A percentile compares a stretch with the other conserved stretches of the same genome.
phyloP scores from a whole-genome alignment of 2,329 filamentous ascomycete genomes.

The Colletotrichum sp. region DNA sequence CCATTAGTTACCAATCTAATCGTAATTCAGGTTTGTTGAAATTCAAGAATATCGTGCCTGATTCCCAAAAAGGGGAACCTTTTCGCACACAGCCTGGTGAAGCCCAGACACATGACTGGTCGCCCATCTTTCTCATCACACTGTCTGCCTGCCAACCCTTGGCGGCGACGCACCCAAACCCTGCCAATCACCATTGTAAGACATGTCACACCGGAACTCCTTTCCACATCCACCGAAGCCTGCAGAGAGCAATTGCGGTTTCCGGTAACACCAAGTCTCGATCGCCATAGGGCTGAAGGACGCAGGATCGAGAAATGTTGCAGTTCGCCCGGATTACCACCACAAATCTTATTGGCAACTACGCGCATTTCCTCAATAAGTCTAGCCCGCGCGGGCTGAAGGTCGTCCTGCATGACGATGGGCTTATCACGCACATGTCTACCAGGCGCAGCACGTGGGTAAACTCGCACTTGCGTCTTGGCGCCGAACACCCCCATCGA shows the following conservation, averaged over 20 bases:
- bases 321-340: not conserved
- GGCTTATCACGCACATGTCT: not conserved
- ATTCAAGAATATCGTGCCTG: no score
- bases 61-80: not conserved
- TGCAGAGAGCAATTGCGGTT: not conserved
- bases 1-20: rapidly evolving
- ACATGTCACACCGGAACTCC: not conserved
- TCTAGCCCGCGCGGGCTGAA: not conserved
- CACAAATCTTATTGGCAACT: not conserved
- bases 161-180: not conserved
- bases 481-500: not conserved
- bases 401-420: not conserved
- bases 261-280: not conserved
- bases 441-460: not conserved
- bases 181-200: not conserved
- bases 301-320: not conserved
- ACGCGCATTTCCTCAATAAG: not conserved
- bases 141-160: not conserved
- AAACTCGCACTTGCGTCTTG: not conserved
- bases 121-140: not conserved
- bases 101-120: not conserved
- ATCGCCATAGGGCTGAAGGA: not conserved
- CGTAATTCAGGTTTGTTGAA: no score
- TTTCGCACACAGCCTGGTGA: not conserved
- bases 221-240: not conserved